Evolutionary conservation across 805 yeast species (phyloP).

Genomic region (Ogataea philodendri): DNA sequence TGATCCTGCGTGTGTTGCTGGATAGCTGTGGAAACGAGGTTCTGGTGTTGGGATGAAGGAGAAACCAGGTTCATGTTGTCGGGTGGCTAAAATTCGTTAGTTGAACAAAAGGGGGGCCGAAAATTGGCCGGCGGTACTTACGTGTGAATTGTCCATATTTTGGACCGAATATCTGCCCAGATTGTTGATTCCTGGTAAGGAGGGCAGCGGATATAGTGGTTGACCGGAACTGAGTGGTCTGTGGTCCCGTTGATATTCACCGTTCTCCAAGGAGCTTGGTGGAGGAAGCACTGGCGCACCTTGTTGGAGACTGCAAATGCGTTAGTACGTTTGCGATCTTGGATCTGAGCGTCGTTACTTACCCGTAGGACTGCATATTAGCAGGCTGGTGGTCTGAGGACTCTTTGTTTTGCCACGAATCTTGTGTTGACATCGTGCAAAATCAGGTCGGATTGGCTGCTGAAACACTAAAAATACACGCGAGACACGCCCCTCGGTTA

Average conservation of each 20-base stretch:
- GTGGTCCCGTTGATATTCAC: conserved; percentile 31
- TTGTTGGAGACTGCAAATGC: conserved; percentile 45
- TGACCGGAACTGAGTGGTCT: conserved; percentile 34
- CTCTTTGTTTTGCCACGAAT: conserved; percentile 17
- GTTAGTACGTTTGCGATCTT: too few relatives aligned
- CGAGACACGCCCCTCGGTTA: conserved; percentile 5
- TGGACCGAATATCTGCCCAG: conserved; percentile 50
- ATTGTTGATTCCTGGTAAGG: conserved; percentile 49
- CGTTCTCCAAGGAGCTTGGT: conserved; percentile 49
- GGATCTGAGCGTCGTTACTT: too few relatives aligned
- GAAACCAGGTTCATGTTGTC: conserved; percentile 30
- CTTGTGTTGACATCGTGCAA: conserved; percentile 15
- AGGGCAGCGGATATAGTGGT: conserved; percentile 50
- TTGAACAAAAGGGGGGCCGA: too few relatives aligned
- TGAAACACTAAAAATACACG: conserved; percentile 6
- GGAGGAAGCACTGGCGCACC: conserved; percentile 58
- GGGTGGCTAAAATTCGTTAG: conserved; percentile 20
- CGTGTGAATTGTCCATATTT: conserved; percentile 40
- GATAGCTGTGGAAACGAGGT: conserved; percentile 13
- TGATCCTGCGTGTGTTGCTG: conserved; percentile 29
- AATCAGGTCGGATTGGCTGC: conserved; percentile 2
- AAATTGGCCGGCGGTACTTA: conserved; percentile 25
- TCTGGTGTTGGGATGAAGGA: conserved; percentile 19
- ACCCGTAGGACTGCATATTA: conserved; percentile 14
- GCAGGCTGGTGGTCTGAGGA: conserved; percentile 12